Conservation (phyloP, 805 yeast genomes). For the Wickerhamiella australiensis region DNA sequence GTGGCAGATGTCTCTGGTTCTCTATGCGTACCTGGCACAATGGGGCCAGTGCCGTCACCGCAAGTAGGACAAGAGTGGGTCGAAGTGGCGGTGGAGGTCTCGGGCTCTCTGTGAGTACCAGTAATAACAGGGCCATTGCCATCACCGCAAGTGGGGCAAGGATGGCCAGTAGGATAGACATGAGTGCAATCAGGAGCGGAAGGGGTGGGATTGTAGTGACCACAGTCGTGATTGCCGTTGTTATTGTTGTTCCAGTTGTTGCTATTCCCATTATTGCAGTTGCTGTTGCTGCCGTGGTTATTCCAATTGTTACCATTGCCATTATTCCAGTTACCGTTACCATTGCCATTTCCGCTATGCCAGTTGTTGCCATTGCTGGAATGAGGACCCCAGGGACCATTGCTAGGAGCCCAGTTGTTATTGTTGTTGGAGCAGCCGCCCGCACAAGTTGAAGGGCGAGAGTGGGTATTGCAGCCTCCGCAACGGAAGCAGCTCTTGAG, state of each 20-base stretch:
- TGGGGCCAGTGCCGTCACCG: neutral
- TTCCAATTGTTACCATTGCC: neutral
- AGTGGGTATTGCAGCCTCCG: conserved; percentile 3
- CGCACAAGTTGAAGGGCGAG: neutral
- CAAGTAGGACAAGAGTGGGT: neutral
- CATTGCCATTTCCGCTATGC: neutral
- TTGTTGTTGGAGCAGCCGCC: neutral
- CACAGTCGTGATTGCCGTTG: neutral
- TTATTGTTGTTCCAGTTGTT: neutral
- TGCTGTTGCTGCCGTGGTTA: neutral
- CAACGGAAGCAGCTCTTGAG: conserved; percentile 7
- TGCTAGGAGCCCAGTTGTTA: neutral
- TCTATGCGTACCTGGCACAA: neutral
- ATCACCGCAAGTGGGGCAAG: neutral
- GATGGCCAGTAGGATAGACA: neutral
- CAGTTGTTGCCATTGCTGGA: conserved; percentile 7
- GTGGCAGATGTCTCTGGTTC: neutral
- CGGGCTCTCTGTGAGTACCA: neutral
- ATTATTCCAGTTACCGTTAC: neutral
- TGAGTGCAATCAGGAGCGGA: neutral
- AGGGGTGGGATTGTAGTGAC: neutral
- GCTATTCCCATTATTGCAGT: neutral
- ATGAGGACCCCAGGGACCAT: conserved; percentile 9
- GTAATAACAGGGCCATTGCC: neutral
- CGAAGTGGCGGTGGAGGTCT: neutral